Conservation (phyloP, 1,284 basidiomycete species). For the Cutaneotrichosporon sp. region DNA sequence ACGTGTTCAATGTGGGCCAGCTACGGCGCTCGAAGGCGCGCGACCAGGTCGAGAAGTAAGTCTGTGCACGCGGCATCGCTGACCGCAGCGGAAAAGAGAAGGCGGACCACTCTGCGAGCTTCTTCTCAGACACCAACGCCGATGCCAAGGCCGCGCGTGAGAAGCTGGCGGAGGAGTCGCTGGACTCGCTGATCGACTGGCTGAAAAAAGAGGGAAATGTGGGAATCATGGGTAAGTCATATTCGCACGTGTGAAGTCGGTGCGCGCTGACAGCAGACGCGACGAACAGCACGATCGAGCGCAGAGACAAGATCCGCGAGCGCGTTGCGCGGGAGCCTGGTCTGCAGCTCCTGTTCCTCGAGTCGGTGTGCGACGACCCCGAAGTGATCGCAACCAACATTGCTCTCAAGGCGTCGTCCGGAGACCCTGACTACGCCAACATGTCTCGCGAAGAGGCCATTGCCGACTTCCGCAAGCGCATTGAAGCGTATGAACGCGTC, state of each 20-base stretch:
- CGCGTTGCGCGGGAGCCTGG: conserved; percentile 85
- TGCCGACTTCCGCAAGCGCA: conserved; percentile 83
- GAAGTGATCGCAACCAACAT: conserved; percentile 91
- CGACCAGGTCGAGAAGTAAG: conserved; percentile 21
- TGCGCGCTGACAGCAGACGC: conserved; percentile 59
- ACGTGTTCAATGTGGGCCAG: conserved; percentile 98
- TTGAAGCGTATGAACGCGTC: conserved; percentile 88
- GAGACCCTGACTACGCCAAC: conserved; percentile 95
- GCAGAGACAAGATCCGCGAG: conserved; percentile 73
- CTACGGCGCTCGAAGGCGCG: conserved; percentile 80
- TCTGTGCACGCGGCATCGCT: neutral
- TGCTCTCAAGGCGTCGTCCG: conserved; percentile 88
- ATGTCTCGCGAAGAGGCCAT: conserved; percentile 81
- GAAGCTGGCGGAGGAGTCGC: conserved; percentile 79
- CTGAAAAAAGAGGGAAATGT: conserved; percentile 95
- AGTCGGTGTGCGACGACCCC: conserved; percentile 91
- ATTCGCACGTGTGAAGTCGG: neutral
- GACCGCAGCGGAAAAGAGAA: conserved; percentile 33
- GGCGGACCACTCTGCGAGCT: conserved; percentile 85
- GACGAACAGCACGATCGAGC: conserved; percentile 77
- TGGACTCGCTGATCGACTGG: conserved; percentile 94
- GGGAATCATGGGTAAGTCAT: conserved; percentile 87
- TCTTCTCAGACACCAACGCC: conserved; percentile 83
- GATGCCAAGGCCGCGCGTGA: conserved; percentile 75
- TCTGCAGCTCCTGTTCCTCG: conserved; percentile 88